Base-by-base conservation (phyloP, 2,329 filamentous ascomycete species). In the Nannizziopsis barbatae region DNA sequence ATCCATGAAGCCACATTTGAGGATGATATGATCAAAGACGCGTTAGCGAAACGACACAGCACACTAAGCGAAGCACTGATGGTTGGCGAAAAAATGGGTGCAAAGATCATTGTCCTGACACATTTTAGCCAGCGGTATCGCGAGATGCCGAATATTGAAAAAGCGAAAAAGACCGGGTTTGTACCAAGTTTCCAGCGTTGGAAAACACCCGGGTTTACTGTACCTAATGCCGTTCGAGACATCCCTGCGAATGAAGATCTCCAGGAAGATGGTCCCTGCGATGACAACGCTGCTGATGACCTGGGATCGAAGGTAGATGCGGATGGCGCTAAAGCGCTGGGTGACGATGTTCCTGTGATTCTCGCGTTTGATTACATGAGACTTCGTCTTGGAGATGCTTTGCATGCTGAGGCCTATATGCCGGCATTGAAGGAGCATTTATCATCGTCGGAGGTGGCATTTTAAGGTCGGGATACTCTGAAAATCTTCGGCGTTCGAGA, bases 1-100 rank as follows among this genome's bases (percentile, higher is more conserved):
- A 79, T 98, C 49, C 92, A 98, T 70, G 92, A 98, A 73, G 89
- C 88, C 53, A 98, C 92, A 0, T 96, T 98, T 61, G 86, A 92
- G 57, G 86, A 95, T 61, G 86, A 92, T 58, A 77, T 95, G 57
- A 58, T 66, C 35, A 77, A 75, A 12, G 89, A 95, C 59, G 92
- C 92, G 3, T 62, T 75, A 22, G 85, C 83, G 45, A 98, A 98
- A 77, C 88, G 84, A 61, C 92, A 98, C 70, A 86, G 78, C 35
- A 98, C 92, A 7, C 86, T 88, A 53, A 77, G 77, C 11, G 92
- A 98, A 69, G 92, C 92, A 1, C 75, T 98, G 2, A 74, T 72
- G 39, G 76, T 96, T 2, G 90, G 83, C 1, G 74, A 76, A 10
- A 68, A 72, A 40, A 98, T 98, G 92, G 67, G 76, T 22, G 92